Evolutionary conservation across 75 land plant species (phyloP).

Genomic region (Cunninghamia lanceolata): DNA sequence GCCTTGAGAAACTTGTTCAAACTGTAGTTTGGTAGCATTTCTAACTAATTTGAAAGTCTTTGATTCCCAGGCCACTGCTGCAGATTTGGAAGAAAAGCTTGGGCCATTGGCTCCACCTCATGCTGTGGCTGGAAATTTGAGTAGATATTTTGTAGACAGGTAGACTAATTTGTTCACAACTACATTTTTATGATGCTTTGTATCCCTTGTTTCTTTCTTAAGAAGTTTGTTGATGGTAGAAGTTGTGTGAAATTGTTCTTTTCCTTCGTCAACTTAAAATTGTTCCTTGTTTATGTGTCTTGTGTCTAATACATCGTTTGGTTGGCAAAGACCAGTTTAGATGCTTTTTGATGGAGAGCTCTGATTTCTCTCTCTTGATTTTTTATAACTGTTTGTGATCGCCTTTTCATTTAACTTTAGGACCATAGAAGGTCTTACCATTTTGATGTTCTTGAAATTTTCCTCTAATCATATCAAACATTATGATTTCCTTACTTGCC

Average conservation of each 20-base stretch:
- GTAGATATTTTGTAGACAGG: constrained; percentile 82
- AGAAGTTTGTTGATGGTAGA: not conserved
- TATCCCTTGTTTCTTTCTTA: not conserved
- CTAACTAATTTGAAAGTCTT: not conserved
- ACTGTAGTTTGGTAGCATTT: not conserved
- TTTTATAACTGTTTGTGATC: not conserved
- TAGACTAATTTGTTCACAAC: constrained; percentile 4
- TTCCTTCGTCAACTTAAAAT: not conserved
- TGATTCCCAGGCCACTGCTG: constrained; percentile 80
- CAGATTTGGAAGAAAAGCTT: constrained; percentile 76
- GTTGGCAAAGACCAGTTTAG: not conserved
- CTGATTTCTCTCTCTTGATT: not conserved
- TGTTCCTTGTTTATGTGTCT: not conserved
- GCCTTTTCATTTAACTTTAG: not conserved
- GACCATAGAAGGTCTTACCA: not conserved
- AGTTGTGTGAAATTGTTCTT: not conserved
- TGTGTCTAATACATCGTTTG: not conserved
- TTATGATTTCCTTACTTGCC: too few species aligned
- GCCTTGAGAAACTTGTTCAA: not conserved
- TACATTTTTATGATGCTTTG: not conserved
- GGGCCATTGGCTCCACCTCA: constrained; percentile 86
- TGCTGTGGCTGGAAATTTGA: constrained; percentile 75
- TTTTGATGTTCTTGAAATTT: not conserved
- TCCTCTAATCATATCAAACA: not conserved
- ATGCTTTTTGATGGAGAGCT: not conserved